Base-by-base conservation (phyloP, 1,284 basidiomycete species). In the Ceratobasidium sp. region DNA sequence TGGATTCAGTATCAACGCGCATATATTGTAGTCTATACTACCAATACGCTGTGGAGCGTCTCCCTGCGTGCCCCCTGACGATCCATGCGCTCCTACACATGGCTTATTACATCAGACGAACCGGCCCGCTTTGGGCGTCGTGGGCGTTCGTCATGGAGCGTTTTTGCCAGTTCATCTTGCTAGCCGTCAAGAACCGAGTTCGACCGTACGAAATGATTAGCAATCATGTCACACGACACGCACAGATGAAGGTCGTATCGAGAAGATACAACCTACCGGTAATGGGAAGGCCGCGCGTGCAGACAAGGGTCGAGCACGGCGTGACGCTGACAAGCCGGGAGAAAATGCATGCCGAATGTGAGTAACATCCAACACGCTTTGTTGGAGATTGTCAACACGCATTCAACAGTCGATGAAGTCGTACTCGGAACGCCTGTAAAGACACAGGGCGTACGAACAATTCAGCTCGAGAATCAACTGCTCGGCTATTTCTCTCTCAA, bases 61-160 rank as follows among this genome's bases (percentile, higher is more conserved):
- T 87, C 0, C 78, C 84, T 0, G 71, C 82, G 0, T 87, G 86
- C 76, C 82, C 84, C 0, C 37, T 86, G 0, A 86, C 84, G 0
- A 80, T 88, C 17, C 87, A 88, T 78, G 80, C 82, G 0, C 81
- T 87, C 0, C 81, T 86, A 3, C 86, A 87, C 76, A 82, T 86
- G 53, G 82, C 83, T 0, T 80, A 81, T 49, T 80, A 80, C 61
- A 85, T 86, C 37, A 67, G 80, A 51, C 73, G 64, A 1, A 80
- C 76, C 6, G 85, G 86, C 0, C 86, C 85, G 4, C 84, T 86
- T 0, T 87, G 86, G 85, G 80, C 79, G 7, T 85, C 85, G 56
- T 87, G 86, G 86, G 84, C 85, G 0, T 87, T 85, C 74, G 82
- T 84, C 0, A 87, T 82, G 80, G 82, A 83, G 69, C 79, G 80